Conservation (phyloP, 140 eudicot species). For the Stevia rebaudiana region DNA sequence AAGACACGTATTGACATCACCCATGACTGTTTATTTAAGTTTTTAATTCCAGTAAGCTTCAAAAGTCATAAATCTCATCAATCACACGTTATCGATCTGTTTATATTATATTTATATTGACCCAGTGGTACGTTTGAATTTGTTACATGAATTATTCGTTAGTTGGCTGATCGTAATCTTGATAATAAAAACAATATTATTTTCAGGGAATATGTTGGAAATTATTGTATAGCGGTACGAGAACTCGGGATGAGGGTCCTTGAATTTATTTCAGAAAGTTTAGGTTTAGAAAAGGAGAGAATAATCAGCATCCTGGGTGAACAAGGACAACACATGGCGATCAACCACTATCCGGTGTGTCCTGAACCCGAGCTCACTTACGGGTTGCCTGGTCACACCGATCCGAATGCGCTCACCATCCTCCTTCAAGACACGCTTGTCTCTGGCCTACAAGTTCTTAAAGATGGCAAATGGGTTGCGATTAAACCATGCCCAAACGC, state of each 20-base stretch:
- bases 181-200: not conserved
- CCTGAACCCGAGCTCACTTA: slow-evolving; percentile 86
- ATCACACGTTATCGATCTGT: not conserved
- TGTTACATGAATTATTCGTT: not conserved
- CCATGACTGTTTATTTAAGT: not conserved
- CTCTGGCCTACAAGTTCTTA: slow-evolving; percentile 72
- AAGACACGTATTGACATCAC: slow-evolving; percentile 31
- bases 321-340: slow-evolving; percentile 96
- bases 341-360: slow-evolving; percentile 75
- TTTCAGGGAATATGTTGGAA: slow-evolving; percentile 37
- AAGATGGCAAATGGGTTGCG: slow-evolving; percentile 71
- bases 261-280: slow-evolving; percentile 73
- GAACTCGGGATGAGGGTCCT: slow-evolving; percentile 55
- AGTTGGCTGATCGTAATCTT: slow-evolving; percentile 4
- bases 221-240: slow-evolving; percentile 52
- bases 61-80: slow-evolving; percentile 1
- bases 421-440: slow-evolving; percentile 80
- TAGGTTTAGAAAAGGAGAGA: slow-evolving; percentile 55
- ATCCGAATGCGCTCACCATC: slow-evolving; percentile 86
- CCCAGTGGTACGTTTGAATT: not conserved
- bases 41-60: not conserved
- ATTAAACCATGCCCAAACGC: slow-evolving; percentile 73
- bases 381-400: slow-evolving; percentile 89
- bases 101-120: not conserved
- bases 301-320: slow-evolving; percentile 46